Percentiles rank a stretch among this genome's conserved stretches.
phyloP scores from a whole-genome alignment of 352 stramenopile genomes.

The Pythium brachiatum region DNA sequence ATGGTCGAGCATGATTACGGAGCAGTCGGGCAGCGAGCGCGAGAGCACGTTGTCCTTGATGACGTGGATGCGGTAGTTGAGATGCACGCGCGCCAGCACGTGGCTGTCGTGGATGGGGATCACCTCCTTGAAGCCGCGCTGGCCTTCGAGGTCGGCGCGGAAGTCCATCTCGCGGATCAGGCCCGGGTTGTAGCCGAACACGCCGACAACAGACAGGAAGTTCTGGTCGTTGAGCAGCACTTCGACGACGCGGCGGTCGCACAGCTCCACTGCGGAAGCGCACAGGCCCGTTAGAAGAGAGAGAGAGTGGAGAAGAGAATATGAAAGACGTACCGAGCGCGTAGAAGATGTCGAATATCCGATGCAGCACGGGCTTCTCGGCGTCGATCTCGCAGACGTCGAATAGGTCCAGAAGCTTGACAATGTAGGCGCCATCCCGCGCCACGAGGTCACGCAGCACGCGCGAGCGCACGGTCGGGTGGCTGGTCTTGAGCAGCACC shows the following conservation, averaged over 20 bases:
- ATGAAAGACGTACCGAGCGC: slow-evolving; percentile 38
- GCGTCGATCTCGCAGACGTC: slow-evolving; percentile 66
- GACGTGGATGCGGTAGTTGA: slow-evolving; percentile 87
- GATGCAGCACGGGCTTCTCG: slow-evolving; percentile 55
- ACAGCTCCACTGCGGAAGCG: slow-evolving; percentile 62
- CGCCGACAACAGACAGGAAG: slow-evolving; percentile 79
- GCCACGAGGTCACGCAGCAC: slow-evolving; percentile 45
- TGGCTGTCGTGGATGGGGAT: slow-evolving; percentile 59
- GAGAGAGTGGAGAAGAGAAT: background rate
- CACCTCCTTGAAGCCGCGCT: slow-evolving; percentile 69
- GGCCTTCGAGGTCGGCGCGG: slow-evolving; percentile 54
- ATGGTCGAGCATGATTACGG: slow-evolving; percentile 75
- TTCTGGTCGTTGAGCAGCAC: slow-evolving; percentile 70
- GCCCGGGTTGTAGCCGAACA: slow-evolving; percentile 78
- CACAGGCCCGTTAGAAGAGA: slow-evolving; percentile 10
- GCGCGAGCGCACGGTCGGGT: slow-evolving; percentile 50
- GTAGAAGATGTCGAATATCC: slow-evolving; percentile 78
- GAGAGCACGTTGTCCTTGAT: slow-evolving; percentile 86
- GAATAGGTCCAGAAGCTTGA: slow-evolving; percentile 74
- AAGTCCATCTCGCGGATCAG: slow-evolving; percentile 80
- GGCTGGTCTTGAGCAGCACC: slow-evolving; percentile 53
- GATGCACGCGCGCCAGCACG: slow-evolving; percentile 72
- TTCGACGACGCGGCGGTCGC: slow-evolving; percentile 62
- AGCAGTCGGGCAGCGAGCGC: slow-evolving; percentile 70
- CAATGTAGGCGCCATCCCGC: slow-evolving; percentile 66